Conservation (phyloP, 1,139 yeast species). For the Magnusiomyces paraingens region DNA sequence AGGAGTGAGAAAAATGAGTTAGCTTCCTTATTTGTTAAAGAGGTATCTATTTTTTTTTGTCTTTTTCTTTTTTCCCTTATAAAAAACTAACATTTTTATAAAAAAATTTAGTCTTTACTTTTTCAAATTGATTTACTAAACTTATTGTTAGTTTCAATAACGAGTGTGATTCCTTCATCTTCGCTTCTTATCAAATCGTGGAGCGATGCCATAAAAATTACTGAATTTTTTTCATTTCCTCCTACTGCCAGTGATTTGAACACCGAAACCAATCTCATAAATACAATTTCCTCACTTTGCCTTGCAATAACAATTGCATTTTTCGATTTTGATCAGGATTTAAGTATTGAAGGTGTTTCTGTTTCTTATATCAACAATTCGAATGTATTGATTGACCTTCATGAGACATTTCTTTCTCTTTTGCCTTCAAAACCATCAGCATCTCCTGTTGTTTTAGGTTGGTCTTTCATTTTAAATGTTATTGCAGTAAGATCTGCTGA, state of each 20-base stretch:
- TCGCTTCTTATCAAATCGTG: conserved; percentile 40
- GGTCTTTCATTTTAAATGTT: conserved; percentile 63
- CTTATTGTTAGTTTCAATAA: conserved; percentile 26
- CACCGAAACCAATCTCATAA: conserved; percentile 6
- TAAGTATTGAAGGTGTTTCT: conserved; percentile 18
- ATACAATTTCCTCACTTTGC: conserved; percentile 20
- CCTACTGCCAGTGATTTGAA: conserved; percentile 16
- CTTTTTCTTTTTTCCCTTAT: not conserved
- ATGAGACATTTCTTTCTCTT: conserved; percentile 30
- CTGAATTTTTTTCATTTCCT: conserved; percentile 38
- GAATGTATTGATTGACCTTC: conserved; percentile 38
- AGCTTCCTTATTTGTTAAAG: conserved; percentile 16
- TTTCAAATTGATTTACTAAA: conserved; percentile 24
- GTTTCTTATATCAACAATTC: conserved; percentile 43
- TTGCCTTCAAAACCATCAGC: conserved; percentile 33
- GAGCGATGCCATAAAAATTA: conserved; percentile 48
- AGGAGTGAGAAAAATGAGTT: conserved; percentile 16
- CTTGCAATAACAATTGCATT: conserved; percentile 28
- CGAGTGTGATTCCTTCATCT: conserved; percentile 27
- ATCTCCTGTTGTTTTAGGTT: conserved; percentile 54
- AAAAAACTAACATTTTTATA: not conserved
- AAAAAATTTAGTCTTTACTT: conserved; percentile 6
- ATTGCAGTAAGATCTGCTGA: conserved; percentile 47
- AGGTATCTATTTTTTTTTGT: conserved; percentile 11
- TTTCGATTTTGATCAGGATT: conserved; percentile 31